These are phyloP conservation scores for Tetracladium setigerum DNA, from an alignment of 495 filamentous ascomycete genomes.

Conservation along the genomic window DNA sequence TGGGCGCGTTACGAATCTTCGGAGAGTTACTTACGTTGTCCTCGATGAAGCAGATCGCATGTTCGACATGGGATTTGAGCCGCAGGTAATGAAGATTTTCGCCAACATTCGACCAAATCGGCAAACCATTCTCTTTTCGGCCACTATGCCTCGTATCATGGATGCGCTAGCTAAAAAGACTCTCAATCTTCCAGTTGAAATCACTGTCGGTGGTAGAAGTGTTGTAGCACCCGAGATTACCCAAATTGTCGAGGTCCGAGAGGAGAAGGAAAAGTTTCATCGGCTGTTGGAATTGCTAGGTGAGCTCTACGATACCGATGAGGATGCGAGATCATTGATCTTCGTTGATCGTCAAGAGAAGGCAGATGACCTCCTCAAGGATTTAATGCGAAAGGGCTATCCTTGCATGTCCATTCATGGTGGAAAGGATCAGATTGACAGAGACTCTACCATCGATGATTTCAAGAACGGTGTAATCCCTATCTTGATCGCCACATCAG, in stretches of 20 bases:
- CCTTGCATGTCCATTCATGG: conserved; percentile 96
- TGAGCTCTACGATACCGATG: conserved; percentile 77
- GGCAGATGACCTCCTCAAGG: conserved; percentile 74
- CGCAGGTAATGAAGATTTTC: conserved; percentile 95
- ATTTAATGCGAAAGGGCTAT: conserved; percentile 83
- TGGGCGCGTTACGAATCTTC: conserved; percentile 85
- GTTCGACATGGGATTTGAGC: conserved; percentile 99
- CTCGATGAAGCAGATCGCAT: conserved; percentile 97
- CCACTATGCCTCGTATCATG: conserved; percentile 93
- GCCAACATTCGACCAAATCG: conserved; percentile 82
- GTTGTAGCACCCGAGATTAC: conserved; percentile 93
- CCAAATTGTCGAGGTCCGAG: conserved; percentile 84
- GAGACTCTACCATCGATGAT: conserved; percentile 88
- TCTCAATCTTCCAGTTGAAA: conserved; percentile 79
- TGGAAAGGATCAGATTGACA: conserved; percentile 91
- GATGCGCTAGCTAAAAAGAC: conserved; percentile 84
- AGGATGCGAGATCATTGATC: conserved; percentile 81
- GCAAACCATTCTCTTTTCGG: conserved; percentile 93
- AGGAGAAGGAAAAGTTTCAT: conserved; percentile 76
- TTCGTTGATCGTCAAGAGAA: conserved; percentile 96
- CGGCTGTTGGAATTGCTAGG: conserved; percentile 81
- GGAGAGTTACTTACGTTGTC: conserved; percentile 83
- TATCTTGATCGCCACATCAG: conserved; percentile 88
- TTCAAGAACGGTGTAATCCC: conserved; percentile 91
- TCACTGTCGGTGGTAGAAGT: conserved; percentile 83